Conservation (phyloP, 805 yeast genomes). For the Aciculoconidium aculeatum region DNA sequence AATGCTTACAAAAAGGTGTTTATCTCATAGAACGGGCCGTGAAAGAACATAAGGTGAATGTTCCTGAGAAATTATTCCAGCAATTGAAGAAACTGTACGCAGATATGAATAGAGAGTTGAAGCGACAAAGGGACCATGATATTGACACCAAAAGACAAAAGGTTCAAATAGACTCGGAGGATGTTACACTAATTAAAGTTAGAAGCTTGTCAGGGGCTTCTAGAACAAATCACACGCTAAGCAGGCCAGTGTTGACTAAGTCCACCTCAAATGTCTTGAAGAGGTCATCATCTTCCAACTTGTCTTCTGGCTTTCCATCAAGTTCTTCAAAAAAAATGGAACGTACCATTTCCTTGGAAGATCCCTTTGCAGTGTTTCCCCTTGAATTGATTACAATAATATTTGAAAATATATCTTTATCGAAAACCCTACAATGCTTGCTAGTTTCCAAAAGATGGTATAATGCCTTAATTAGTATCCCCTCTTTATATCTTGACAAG, state of each 20-base stretch:
- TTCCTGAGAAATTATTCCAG: conserved; percentile 27
- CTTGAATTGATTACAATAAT: conserved; percentile 24
- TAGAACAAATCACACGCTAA: too few species aligned
- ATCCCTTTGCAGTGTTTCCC: conserved; percentile 25
- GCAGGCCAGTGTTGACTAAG: too few species aligned
- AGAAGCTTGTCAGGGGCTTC: too few species aligned
- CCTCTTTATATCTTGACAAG: conserved; percentile 17
- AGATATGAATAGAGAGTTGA: conserved; percentile 15
- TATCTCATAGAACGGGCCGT: conserved; percentile 27
- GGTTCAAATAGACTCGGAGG: too few species aligned
- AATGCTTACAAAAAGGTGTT: conserved; percentile 31
- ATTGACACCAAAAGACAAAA: too few species aligned
- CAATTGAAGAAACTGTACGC: conserved; percentile 15
- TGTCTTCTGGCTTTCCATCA: too few species aligned
- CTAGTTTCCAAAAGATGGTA: conserved; percentile 33
- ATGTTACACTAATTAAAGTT: too few species aligned
- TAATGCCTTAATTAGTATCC: conserved; percentile 17
- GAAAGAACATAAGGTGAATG: conserved; percentile 19
- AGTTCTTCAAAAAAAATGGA: too few species aligned
- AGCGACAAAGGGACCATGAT: too few species aligned
- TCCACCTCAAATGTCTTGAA: too few species aligned
- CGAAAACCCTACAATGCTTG: conserved; percentile 21
- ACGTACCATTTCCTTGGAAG: too few species aligned
- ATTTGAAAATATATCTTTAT: conserved; percentile 18
- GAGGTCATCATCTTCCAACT: too few species aligned